A percentile compares a stretch with the other conserved stretches of the same genome.
Evolutionary conservation across 2,329 filamentous ascomycete genomes (phyloP).

Genomic region (Talaromyces funiculosus): DNA sequence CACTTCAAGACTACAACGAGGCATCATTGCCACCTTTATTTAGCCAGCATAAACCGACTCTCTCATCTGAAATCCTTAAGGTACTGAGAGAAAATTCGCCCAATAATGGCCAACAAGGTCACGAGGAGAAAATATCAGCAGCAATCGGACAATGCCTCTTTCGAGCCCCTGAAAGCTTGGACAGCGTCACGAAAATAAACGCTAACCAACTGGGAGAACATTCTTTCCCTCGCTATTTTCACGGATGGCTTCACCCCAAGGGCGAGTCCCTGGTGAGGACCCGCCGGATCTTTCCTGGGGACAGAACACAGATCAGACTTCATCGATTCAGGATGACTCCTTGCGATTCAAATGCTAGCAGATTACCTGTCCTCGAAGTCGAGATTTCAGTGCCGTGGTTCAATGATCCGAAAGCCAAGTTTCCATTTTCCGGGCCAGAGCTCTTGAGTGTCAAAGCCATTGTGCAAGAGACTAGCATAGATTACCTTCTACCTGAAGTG

Average conservation of each 20-base stretch:
- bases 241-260: constrained; percentile 28
- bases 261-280: constrained; percentile 27
- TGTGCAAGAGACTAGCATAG: constrained; percentile 26
- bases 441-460: constrained; percentile 29
- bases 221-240: constrained; percentile 29
- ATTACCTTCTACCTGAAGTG: constrained; percentile 37
- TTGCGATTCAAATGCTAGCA: constrained; percentile 19
- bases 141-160: constrained; percentile 38
- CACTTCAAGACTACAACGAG: constrained; percentile 17
- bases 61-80: constrained; percentile 29
- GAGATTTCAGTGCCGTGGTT: constrained; percentile 16
- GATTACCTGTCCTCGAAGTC: constrained; percentile 32
- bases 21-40: constrained; percentile 24
- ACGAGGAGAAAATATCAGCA: constrained; percentile 33
- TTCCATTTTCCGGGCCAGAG: constrained; percentile 13
- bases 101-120: not conserved
- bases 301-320: constrained; percentile 13
- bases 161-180: constrained; percentile 8
- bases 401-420: not conserved
- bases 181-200: constrained; percentile 20
- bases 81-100: constrained; percentile 21
- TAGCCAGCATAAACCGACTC: constrained; percentile 23
- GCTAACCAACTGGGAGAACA: constrained; percentile 28
- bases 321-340: constrained; percentile 32
- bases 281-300: constrained; percentile 18